These are phyloP conservation scores for Suhomyces panamericanus DNA, from an alignment of 1,139 yeast genomes.

Conservation along the genomic window DNA sequence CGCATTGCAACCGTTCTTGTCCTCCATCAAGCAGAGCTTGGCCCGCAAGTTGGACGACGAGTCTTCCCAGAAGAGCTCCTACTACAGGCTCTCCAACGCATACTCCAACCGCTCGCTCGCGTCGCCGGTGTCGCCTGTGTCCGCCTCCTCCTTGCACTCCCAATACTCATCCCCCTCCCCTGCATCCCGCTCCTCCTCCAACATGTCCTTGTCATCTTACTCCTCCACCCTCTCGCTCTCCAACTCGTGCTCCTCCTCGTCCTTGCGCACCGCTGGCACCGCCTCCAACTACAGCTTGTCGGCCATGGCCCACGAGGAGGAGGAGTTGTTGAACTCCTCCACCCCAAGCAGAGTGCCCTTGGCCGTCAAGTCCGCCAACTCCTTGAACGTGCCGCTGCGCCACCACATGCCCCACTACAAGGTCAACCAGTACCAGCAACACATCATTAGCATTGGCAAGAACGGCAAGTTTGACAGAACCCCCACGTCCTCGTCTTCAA, in stretches of 20 bases:
- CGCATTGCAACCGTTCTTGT: slow-evolving; percentile 72
- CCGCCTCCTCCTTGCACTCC: slow-evolving; percentile 16
- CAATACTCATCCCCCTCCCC: slow-evolving; percentile 14
- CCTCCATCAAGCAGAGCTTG: slow-evolving; percentile 56
- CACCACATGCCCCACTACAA: slow-evolving; percentile 6
- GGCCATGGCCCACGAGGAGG: slow-evolving; percentile 16
- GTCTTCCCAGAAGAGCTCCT: slow-evolving; percentile 34
- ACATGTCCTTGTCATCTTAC: slow-evolving; percentile 19
- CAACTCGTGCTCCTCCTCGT: slow-evolving; percentile 20
- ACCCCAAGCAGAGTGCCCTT: slow-evolving; percentile 22
- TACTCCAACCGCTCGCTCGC: slow-evolving; percentile 15
- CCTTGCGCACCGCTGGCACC: slow-evolving; percentile 6
- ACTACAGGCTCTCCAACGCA: slow-evolving; percentile 40
- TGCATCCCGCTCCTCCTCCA: slow-evolving; percentile 17
- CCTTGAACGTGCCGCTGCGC: slow-evolving; percentile 14
- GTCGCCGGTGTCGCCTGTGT: slow-evolving; percentile 17
- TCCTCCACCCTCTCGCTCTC: slow-evolving; percentile 21
- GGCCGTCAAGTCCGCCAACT: slow-evolving; percentile 21
- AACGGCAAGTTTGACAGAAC: slow-evolving; percentile 10
- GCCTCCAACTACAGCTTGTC: slow-evolving; percentile 17
- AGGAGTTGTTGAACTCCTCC: slow-evolving; percentile 14
- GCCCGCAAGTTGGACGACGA: slow-evolving; percentile 33
- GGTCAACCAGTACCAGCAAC: slow-evolving; percentile 10
- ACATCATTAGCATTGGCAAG: slow-evolving; percentile 4
- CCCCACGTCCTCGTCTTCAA: slow-evolving; percentile 7